Evolutionary conservation across 2,329 filamentous ascomycete genomes (phyloP), one percentile per base, ranked within the genome.

Genomic region (Aspergillus puulaauensis): DNA sequence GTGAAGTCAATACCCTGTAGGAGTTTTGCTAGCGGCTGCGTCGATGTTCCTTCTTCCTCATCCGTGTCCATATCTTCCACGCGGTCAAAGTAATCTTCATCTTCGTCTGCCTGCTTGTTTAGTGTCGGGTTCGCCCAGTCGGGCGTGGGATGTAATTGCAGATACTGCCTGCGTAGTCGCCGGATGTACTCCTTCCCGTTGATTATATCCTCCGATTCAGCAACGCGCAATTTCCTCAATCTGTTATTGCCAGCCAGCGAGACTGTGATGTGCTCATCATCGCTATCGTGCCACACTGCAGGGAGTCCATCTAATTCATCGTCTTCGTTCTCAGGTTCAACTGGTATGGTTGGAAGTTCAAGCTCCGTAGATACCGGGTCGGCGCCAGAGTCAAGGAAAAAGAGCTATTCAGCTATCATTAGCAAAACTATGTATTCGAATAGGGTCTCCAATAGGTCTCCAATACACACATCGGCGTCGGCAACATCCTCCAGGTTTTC

Each of bases 201-300:
- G 62, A 99, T 85, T 11, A 96, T 72, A 72, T 99, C 95, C 68
- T 99, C 95, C 1, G 84, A 85, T 69, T 93, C 91, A 2, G 86
- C 88, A 51, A 87, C 80, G 60, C 95, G 85, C 61, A 99, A 80
- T 75, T 98, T 98, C 64, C 93, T 86, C 70, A 97, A 74, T 63
- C 90, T 84, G 48, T 86, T 84, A 45, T 88, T 86, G 24, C 86
- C 84, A 3, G 91, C 89, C 40, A 99, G 82, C 14, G 93, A 98
- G 49, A 99, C 83, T 6, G 86, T 85, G 61, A 97, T 79, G 54
- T 90, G 85, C 70, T 98, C 95, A 70, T 99, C 95, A 68, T 99
- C 95, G 74, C 93, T 98, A 72, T 99, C 95, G 65, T 93, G 87
- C 95, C 95, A 99, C 21, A 79, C 74, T 2, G 77, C 75, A 11